Base-by-base conservation (phyloP, 78 protist species). In the Trichosphaerium sp. region DNA sequence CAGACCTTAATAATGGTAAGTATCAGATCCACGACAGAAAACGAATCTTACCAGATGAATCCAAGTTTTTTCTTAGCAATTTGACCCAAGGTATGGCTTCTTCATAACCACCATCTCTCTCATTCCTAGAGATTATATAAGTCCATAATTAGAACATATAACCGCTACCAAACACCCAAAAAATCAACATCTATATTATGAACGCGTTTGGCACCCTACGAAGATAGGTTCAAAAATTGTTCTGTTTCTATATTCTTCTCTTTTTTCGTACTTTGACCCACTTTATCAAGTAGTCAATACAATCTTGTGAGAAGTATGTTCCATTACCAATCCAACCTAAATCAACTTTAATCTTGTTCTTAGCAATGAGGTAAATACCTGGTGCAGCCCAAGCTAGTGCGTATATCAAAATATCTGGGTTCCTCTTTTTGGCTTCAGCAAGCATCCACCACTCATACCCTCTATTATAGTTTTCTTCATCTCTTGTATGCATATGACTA, bases 401-500 rank as follows among this genome's bases (percentile, higher is more conserved):
- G n/a, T 69, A 69, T 18, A 69, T 11, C 54, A 39, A 42, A 40
- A 69, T 69, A 57, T 69, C n/a, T 3, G 75, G 75, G 65, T 69
- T 69, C 41, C 75, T 40, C 35, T 43, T 42, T 65, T 69, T 69
- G 23, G 75, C 75, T n/a, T 69, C 75, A 34, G 14, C 14, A 41
- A 69, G 55, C 31, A 69, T 55, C 75, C 75, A 69, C 74, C n/a
- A n/a, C n/a, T n/a, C n/a, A n/a, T n/a, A n/a, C 32, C 78, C 78
- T 2, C 70, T 43, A 34, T 4, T 28, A 49, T 15, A 25, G 31
- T 72, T 35, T 10, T 51, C 43, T n/a, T 72, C 69, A 11, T 60
- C 66, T 1, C 3, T 3, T 21, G 59, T 40, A 54, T 72, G 78
- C 80, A 74, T 74, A 54, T 74, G 69, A 14, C 48, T 26, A 1